These are phyloP conservation scores for Fusarium scirpi DNA, from an alignment of 2,329 filamentous ascomycete genomes.

Conservation along the genomic window DNA sequence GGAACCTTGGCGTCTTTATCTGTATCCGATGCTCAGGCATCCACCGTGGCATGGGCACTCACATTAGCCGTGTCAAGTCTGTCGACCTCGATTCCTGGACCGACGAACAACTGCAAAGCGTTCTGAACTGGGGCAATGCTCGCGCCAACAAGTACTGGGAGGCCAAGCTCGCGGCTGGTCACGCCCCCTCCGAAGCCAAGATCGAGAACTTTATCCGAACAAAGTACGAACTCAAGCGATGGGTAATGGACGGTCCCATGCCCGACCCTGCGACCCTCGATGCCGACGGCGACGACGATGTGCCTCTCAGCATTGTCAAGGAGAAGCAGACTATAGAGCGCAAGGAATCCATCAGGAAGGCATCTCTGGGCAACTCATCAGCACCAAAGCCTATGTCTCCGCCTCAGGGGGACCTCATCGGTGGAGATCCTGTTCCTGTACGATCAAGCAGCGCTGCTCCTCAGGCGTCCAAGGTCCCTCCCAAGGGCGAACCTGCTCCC, in stretches of 20 bases:
- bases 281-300: constrained; percentile 86
- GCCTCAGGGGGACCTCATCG: constrained; percentile 83
- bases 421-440: constrained; percentile 75
- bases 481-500: constrained; percentile 72
- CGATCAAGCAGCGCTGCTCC: constrained; percentile 82
- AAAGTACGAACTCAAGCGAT: constrained; percentile 98
- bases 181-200: constrained; percentile 95
- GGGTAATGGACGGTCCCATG: constrained; percentile 98
- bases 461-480: constrained; percentile 66
- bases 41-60: constrained; percentile 97
- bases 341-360: constrained; percentile 71
- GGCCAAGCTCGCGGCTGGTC: constrained; percentile 88
- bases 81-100: constrained; percentile 99
- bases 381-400: constrained; percentile 52
- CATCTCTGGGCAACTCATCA: constrained; percentile 61
- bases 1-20: constrained; percentile 97
- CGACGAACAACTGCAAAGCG: constrained; percentile 94
- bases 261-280: constrained; percentile 93
- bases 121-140: constrained; percentile 94
- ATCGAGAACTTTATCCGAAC: constrained; percentile 99
- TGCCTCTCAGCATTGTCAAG: constrained; percentile 71
- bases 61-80: constrained; percentile 97
- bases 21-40: constrained; percentile 99
- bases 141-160: constrained; percentile 99
- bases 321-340: constrained; percentile 74